Evolutionary conservation across 768 basidiomycete genomes (phyloP), one percentile per base, ranked within the genome.

Genomic region (Mycena vitilis): DNA sequence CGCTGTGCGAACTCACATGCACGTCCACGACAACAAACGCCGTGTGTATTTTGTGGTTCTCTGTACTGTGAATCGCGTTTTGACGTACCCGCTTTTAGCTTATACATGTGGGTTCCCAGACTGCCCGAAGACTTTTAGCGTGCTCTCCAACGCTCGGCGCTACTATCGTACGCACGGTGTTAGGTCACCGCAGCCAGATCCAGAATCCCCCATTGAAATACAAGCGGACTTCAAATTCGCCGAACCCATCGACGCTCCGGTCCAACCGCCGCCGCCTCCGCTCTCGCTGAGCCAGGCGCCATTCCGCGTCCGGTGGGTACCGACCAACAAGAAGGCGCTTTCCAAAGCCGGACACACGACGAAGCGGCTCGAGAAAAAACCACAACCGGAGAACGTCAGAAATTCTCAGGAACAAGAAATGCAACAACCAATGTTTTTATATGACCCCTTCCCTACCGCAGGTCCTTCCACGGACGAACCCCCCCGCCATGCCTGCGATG

Each of bases 121-220:
- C 40, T 95, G 93, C 75, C 78, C 81, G 37, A 90, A 91, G 74
- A 85, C 83, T 5, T 95, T 94, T 73, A 88, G 91, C 22, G 92
- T 94, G 20, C 88, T 91, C 15, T 94, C 93, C 10, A 95, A 95
- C 72, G 92, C 92, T 18, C 92, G 89, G 76, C 86, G 93, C 40
- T 93, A 95, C 74, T 83, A 92, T 44, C 89, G 91, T 52, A 93
- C 91, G 1, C 93, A 95, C 71, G 90, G 91, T 30, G 83, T 90
- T 38, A 65, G 71, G 67, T 76, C 70, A 13, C 64, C 62, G n/a
- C 69, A 64, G 20, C 58, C 2, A 15, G 22, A 3, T 51, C 58
- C 2, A 15, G 22, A 3, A 49, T 44, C 54, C 30, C 23, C 60
- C 37, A 11, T 36, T 30, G 16, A 9, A 47, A 51, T 22, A 47